Conservation (phyloP, 1,139 yeast species). For the Geotrichum bryndzae region DNA sequence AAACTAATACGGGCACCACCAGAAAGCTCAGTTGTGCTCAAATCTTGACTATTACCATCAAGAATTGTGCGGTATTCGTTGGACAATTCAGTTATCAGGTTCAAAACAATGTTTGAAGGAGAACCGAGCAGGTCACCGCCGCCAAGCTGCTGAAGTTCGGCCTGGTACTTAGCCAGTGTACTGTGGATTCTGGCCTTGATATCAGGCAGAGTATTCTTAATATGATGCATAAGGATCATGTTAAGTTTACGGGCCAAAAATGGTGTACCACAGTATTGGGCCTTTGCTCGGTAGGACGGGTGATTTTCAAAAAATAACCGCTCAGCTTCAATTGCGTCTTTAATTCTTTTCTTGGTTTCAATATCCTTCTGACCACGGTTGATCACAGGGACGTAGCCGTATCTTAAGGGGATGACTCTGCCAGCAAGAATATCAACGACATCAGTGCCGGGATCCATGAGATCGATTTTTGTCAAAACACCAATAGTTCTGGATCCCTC, state of each 20-base stretch:
- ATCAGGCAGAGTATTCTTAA: constrained; percentile 91
- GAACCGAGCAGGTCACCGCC: constrained; percentile 73
- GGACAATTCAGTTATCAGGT: constrained; percentile 86
- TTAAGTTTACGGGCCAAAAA: constrained; percentile 90
- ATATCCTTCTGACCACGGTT: constrained; percentile 97
- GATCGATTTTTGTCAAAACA: constrained; percentile 91
- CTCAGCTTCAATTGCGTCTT: constrained; percentile 83
- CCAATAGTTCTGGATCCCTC: constrained; percentile 96
- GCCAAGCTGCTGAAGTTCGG: constrained; percentile 68
- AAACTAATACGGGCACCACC: constrained; percentile 98
- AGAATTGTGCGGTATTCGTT: constrained; percentile 88
- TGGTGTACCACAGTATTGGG: constrained; percentile 93
- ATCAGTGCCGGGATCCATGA: constrained; percentile 99
- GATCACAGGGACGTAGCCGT: constrained; percentile 95
- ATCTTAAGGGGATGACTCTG: constrained; percentile 87
- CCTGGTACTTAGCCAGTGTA: constrained; percentile 80
- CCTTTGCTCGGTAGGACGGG: constrained; percentile 90
- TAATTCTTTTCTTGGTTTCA: constrained; percentile 76
- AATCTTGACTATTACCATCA: constrained; percentile 88
- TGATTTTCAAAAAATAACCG: constrained; percentile 77
- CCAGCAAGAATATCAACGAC: constrained; percentile 96
- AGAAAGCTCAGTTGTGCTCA: constrained; percentile 74
- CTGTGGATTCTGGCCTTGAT: constrained; percentile 87
- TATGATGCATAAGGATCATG: constrained; percentile 84
- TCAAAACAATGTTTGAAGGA: constrained; percentile 83